A percentile compares a stretch with the other conserved stretches of the same genome.
These are phyloP conservation scores for Aquilaria agallochum DNA, from an alignment of 441 rosid genomes.

Conservation along the genomic window DNA sequence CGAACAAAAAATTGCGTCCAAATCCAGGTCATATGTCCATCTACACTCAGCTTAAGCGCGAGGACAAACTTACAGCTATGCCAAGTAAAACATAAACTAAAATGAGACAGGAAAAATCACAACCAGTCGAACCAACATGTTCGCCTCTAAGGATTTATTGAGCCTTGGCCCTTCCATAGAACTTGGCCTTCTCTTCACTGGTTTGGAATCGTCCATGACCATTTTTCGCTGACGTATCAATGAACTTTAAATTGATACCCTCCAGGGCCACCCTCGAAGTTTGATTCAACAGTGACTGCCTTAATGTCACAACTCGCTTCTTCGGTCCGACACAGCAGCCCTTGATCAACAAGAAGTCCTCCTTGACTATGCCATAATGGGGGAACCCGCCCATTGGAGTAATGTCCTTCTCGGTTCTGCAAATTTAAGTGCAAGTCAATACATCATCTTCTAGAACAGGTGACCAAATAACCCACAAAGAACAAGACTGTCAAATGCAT, in stretches of 20 bases:
- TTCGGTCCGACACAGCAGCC: slow-evolving; percentile 59
- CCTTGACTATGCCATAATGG: slow-evolving; percentile 56
- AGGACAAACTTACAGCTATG: too few relatives aligned
- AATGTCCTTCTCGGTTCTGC: slow-evolving; percentile 60
- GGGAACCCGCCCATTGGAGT: slow-evolving; percentile 68
- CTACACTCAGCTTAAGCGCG: too few relatives aligned
- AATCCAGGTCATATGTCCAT: too few relatives aligned
- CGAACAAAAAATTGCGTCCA: too few relatives aligned
- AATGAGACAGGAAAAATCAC: too few relatives aligned
- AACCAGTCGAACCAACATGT: too few relatives aligned
- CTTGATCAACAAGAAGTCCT: slow-evolving; percentile 54
- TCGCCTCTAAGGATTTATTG: slow-evolving; percentile 7
- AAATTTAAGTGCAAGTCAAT: background rate
- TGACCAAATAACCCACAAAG: background rate
- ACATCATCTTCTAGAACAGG: background rate
- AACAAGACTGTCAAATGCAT: background rate
- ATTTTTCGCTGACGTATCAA: slow-evolving; percentile 40
- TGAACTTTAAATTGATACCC: slow-evolving; percentile 49
- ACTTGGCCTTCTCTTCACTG: slow-evolving; percentile 47
- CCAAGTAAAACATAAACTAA: too few relatives aligned
- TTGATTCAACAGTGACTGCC: slow-evolving; percentile 50
- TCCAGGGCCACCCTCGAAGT: slow-evolving; percentile 52
- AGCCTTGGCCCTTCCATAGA: slow-evolving; percentile 41
- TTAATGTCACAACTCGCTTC: slow-evolving; percentile 61
- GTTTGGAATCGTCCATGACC: slow-evolving; percentile 62